Percentiles rank a stretch among this genome's conserved stretches.
Evolutionary conservation across 2,329 filamentous ascomycete genomes (phyloP).

Genomic region (Neurospora sp.): DNA sequence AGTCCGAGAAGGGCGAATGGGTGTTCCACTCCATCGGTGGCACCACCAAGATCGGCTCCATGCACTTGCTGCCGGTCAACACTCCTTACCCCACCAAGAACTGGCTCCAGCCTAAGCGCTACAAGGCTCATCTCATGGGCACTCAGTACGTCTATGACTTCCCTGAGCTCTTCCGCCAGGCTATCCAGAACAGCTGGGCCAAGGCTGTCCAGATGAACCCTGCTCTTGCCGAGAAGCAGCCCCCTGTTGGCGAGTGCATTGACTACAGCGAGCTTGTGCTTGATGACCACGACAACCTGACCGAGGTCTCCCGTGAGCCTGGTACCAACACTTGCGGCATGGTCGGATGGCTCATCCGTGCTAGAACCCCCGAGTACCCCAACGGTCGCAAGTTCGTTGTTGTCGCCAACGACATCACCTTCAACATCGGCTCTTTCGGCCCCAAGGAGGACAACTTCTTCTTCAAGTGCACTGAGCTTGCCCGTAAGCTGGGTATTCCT

Average conservation of each 20-base stretch:
- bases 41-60: conserved; percentile 86
- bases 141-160: conserved; percentile 99
- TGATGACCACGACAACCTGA: conserved; percentile 83
- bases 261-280: conserved; percentile 90
- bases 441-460: conserved; percentile 97
- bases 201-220: conserved; percentile 66
- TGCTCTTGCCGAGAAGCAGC: conserved; percentile 67
- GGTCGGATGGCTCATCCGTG: conserved; percentile 96
- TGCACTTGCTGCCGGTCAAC: conserved; percentile 85
- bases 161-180: conserved; percentile 97
- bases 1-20: conserved; percentile 97
- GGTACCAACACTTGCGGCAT: conserved; percentile 95
- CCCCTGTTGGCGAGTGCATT: conserved; percentile 79
- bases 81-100: conserved; percentile 97
- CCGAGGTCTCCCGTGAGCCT: conserved; percentile 88
- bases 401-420: conserved; percentile 98
- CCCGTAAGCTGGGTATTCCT: conserved; percentile 86
- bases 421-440: conserved; percentile 96
- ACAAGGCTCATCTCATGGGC: conserved; percentile 98
- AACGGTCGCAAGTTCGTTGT: conserved; percentile 87
- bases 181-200: conserved; percentile 90
- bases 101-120: conserved; percentile 95
- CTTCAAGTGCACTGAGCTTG: conserved; percentile 96
- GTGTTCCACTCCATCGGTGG: conserved; percentile 96
- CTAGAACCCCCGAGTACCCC: conserved; percentile 91